These are phyloP conservation scores for Cunninghamia lanceolata DNA, from an alignment of 75 land plant genomes.

Conservation along the genomic window DNA sequence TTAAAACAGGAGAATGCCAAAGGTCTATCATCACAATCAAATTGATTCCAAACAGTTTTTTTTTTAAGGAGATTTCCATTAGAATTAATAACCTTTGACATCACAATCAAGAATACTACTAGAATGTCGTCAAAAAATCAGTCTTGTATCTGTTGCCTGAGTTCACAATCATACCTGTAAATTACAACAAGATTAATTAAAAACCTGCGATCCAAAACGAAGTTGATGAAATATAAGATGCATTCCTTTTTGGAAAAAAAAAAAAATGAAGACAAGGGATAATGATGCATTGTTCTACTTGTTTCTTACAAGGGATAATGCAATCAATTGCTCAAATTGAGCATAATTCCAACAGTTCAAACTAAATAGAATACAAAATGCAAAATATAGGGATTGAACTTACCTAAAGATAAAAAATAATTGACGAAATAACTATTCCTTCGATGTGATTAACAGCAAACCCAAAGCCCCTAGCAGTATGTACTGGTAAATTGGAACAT, in stretches of 20 bases:
- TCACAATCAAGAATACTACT: neutral
- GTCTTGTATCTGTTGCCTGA: neutral
- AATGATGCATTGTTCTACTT: neutral
- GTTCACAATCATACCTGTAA: neutral
- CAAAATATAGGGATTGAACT: slow-evolving; percentile 3
- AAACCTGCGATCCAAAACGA: neutral
- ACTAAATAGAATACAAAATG: neutral
- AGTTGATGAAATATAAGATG: neutral
- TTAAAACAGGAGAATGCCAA: neutral
- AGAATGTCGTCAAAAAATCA: neutral
- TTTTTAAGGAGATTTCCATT: neutral
- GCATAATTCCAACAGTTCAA: neutral
- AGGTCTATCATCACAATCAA: neutral
- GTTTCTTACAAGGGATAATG: neutral
- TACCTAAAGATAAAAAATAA: neutral
- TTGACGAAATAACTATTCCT: slow-evolving; percentile 42
- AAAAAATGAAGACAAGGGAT: neutral
- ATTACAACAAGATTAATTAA: neutral
- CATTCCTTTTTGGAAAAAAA: neutral
- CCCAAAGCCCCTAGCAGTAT: slow-evolving; percentile 74
- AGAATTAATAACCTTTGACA: neutral
- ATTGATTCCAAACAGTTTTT: neutral
- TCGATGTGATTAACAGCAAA: slow-evolving; percentile 80
- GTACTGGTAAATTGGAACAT: slow-evolving; percentile 47
- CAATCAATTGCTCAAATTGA: neutral